Base-by-base conservation (phyloP, 495 filamentous ascomycete genomes). In the Neurospora sp. region DNA sequence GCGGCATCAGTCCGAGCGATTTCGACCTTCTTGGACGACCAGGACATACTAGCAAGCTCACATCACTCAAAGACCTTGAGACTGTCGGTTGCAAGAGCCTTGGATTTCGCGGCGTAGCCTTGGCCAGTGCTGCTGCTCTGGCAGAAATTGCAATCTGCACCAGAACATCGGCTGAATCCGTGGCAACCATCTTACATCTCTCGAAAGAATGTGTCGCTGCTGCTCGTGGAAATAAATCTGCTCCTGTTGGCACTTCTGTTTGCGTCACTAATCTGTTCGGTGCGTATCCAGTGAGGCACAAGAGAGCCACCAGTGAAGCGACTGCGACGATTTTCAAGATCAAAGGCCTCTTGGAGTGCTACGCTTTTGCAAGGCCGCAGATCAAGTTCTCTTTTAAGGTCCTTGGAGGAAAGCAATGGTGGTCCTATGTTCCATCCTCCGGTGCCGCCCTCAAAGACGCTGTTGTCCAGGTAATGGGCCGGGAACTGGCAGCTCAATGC, bases 101-200 rank as follows among this genome's bases (percentile, higher is more conserved):
- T 44, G 96, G 96, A 1, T 99, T 99, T 77, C 86, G 96, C 69
- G 96, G 96, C 10, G 90, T 94, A 78, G 94, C 96, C 10, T 81
- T 98, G 69, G 93, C 94, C 1, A 94, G 92, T 78, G 87, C 88
- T 38, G 91, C 89, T 20, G 88, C 93, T 71, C 78, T 97, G 74
- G 91, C 89, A 6, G 74, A 82, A 3, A 73, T 98, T 70, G 85
- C 82, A 1, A 81, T 98, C 41, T 91, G 86, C 3, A 98, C 96
- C 0, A 87, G 91, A 68, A 85, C 89, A 22, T 88, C 91, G 65
- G 86, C 89, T 0, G 92, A 97, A 73, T 77, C 85, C n/a, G 89
- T 90, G 35, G 94, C 89, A 0, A 77, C 79, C 6, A 73, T 71
- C 9, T 73, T 85, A 39, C 80, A 77, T 59, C 74, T 88, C 39